phyloP scores from a whole-genome alignment of 805 yeast genomes.

The Saccharomyces kudriavzevii region DNA sequence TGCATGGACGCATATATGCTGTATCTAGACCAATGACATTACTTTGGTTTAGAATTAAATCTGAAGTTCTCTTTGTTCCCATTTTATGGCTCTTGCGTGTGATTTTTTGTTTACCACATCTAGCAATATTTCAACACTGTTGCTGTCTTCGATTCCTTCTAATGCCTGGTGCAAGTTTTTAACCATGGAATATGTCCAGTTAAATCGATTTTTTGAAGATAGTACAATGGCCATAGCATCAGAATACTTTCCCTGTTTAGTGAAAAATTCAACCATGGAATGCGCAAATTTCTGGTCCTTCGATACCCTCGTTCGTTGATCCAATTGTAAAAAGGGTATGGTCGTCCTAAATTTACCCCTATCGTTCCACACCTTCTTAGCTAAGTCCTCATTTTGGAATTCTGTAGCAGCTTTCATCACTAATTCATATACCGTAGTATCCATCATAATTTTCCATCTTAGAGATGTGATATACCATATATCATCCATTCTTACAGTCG shows the following conservation, averaged over 20 bases:
- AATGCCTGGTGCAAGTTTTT: slow-evolving; percentile 36
- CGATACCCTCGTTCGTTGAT: slow-evolving; percentile 35
- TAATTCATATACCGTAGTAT: slow-evolving; percentile 46
- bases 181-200: slow-evolving; percentile 53
- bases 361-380: slow-evolving; percentile 65
- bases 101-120: slow-evolving; percentile 29
- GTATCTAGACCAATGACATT: neutral
- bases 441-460: slow-evolving; percentile 33
- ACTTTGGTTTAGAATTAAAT: slow-evolving; percentile 2
- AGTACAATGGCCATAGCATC: slow-evolving; percentile 66
- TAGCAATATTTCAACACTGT: slow-evolving; percentile 26
- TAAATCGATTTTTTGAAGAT: slow-evolving; percentile 59
- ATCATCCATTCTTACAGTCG: neutral
- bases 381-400: slow-evolving; percentile 47
- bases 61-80: slow-evolving; percentile 13
- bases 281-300: slow-evolving; percentile 48
- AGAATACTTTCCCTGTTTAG: slow-evolving; percentile 44
- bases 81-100: slow-evolving; percentile 7
- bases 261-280: slow-evolving; percentile 54
- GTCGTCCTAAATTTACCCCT: slow-evolving; percentile 68
- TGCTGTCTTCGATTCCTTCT: slow-evolving; percentile 37
- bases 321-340: slow-evolving; percentile 40
- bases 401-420: slow-evolving; percentile 60
- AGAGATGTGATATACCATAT: slow-evolving; percentile 14
- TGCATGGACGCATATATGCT: neutral